A percentile compares a stretch with the other conserved stretches of the same genome.
Evolutionary conservation across 2,329 filamentous ascomycete species (phyloP).

Genomic region (Fusarium coffeatum): DNA sequence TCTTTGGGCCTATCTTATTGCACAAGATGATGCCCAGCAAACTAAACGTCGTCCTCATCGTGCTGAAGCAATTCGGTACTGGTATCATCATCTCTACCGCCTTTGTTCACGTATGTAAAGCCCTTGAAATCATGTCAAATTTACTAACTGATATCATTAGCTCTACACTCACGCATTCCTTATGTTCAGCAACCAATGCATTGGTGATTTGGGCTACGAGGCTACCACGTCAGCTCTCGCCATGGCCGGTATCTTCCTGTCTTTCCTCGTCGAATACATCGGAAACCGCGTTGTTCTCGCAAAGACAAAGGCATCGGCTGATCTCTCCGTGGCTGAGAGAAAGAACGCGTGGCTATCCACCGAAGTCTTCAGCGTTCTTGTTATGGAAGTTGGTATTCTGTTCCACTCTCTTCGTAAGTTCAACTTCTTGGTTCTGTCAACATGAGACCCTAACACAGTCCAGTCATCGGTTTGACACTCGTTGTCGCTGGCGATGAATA

Average conservation of each 20-base stretch:
- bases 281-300: constrained; percentile 68
- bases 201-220: constrained; percentile 75
- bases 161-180: constrained; percentile 78
- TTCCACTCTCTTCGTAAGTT: constrained; percentile 76
- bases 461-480: constrained; percentile 72
- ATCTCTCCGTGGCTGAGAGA: constrained; percentile 43
- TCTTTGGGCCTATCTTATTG: constrained; percentile 75
- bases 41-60: constrained; percentile 63
- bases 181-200: constrained; percentile 78
- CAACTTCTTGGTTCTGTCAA: background rate
- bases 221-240: constrained; percentile 75
- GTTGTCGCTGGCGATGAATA: constrained; percentile 69
- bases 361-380: constrained; percentile 70
- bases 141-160: constrained; percentile 52
- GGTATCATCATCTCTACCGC: constrained; percentile 79
- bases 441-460: constrained; percentile 6
- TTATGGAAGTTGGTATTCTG: constrained; percentile 79
- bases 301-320: constrained; percentile 47
- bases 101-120: constrained; percentile 69
- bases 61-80: constrained; percentile 80
- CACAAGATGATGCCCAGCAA: constrained; percentile 66
- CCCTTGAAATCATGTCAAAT: background rate
- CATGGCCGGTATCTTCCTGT: constrained; percentile 79
- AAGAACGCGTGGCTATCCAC: constrained; percentile 48
- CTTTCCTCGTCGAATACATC: constrained; percentile 77